Percentiles rank a stretch among this genome's conserved stretches.
Conservation (phyloP, 495 filamentous ascomycete genomes). For the Penicillium ochrochloron region DNA sequence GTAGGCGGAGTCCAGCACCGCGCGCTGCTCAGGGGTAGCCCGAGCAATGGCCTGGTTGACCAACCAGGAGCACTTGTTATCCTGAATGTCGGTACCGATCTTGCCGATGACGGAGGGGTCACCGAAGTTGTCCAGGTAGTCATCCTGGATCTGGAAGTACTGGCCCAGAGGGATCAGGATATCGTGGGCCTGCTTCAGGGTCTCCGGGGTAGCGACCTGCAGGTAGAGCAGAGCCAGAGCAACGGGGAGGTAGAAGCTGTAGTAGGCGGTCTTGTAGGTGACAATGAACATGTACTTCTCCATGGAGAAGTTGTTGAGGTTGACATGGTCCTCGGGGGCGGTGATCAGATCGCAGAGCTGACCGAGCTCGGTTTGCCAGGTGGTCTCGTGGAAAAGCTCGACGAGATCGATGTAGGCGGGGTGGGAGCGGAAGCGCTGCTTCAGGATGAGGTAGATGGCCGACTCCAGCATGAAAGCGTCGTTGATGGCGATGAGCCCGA, state of each 20-base stretch:
- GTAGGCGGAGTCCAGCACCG: constrained; percentile 80
- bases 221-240: constrained; percentile 83
- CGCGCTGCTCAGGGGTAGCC: constrained; percentile 78
- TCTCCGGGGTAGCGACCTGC: constrained; percentile 77
- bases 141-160: constrained; percentile 99
- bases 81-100: constrained; percentile 97
- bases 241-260: constrained; percentile 98
- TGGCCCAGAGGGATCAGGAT: constrained; percentile 98
- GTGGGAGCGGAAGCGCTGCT: constrained; percentile 88
- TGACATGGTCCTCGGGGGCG: constrained; percentile 84
- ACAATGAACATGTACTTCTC: constrained; percentile 98
- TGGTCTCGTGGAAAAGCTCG: constrained; percentile 94
- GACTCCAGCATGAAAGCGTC: constrained; percentile 96
- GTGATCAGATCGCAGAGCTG: constrained; percentile 94
- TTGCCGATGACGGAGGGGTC: constrained; percentile 95
- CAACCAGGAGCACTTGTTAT: constrained; percentile 99
- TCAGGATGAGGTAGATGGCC: constrained; percentile 86
- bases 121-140: constrained; percentile 97
- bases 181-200: constrained; percentile 82
- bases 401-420: constrained; percentile 85
- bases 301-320: constrained; percentile 91
- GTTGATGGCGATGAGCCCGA: constrained; percentile 96
- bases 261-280: constrained; percentile 98
- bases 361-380: constrained; percentile 91
- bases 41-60: constrained; percentile 88